These are phyloP conservation scores for Avena atlantica DNA, from an alignment of 176 grass and related monocot species.

Conservation along the genomic window DNA sequence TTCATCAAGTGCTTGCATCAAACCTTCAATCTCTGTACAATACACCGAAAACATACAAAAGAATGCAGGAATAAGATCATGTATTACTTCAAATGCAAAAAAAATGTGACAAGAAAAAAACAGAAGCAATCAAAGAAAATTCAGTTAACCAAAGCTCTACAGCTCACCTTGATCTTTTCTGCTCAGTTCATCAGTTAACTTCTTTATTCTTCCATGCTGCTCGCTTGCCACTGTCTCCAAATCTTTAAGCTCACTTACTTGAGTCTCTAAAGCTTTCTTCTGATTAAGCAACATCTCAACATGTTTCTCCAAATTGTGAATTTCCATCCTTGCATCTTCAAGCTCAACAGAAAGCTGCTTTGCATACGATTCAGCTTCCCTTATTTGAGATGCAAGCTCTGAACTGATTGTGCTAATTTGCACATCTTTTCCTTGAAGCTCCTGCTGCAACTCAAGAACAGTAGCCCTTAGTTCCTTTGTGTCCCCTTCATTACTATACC, in stretches of 20 bases:
- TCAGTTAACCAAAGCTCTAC: conserved; percentile 31
- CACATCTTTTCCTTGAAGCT: conserved; percentile 82
- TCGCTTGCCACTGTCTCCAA: conserved; percentile 59
- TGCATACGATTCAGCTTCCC: conserved; percentile 59
- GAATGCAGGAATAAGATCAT: conserved; percentile 35
- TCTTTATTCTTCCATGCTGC: conserved; percentile 65
- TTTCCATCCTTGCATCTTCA: conserved; percentile 59
- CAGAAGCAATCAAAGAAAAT: conserved; percentile 33
- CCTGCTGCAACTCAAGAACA: conserved; percentile 80
- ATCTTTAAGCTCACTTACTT: conserved; percentile 65
- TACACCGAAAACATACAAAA: conserved; percentile 31
- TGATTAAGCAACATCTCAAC: conserved; percentile 69
- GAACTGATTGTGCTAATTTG: conserved; percentile 72
- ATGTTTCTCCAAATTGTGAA: conserved; percentile 73
- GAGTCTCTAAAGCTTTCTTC: conserved; percentile 63
- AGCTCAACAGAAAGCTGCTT: conserved; percentile 58
- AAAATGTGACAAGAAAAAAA: conserved; percentile 27
- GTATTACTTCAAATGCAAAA: conserved; percentile 12
- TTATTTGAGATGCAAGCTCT: conserved; percentile 91
- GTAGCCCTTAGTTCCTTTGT: conserved; percentile 78
- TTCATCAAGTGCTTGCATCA: conserved; percentile 98
- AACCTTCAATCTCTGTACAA: conserved; percentile 85
- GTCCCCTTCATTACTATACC: conserved; percentile 59
- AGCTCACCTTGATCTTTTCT: conserved; percentile 90
- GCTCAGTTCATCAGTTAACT: conserved; percentile 74